Evolutionary conservation across 352 stramenopile genomes (phyloP).

Genomic region (Thalassiosira hispida): DNA sequence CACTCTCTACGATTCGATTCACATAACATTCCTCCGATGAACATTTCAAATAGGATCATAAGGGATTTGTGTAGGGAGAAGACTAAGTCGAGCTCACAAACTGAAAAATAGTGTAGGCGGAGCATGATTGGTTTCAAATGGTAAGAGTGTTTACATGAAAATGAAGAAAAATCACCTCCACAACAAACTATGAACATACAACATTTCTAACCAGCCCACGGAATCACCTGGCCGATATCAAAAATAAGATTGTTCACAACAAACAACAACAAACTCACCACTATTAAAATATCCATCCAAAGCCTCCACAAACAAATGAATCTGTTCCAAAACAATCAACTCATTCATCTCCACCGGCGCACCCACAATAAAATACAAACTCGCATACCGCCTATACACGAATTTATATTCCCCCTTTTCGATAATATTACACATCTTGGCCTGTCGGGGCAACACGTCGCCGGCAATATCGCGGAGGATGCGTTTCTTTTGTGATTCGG

Average conservation of each 20-base stretch:
- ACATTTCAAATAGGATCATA: constrained; percentile 85
- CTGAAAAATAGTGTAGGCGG: constrained; percentile 44
- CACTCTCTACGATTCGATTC: constrained; percentile 82
- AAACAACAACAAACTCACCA: constrained; percentile 68
- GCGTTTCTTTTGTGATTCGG: constrained; percentile 78
- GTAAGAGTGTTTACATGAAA: not conserved
- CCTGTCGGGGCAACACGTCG: constrained; percentile 84
- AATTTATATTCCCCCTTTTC: constrained; percentile 98
- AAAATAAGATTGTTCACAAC: constrained; percentile 4
- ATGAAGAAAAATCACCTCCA: too few species aligned
- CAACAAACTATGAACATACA: too few species aligned
- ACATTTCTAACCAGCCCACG: not conserved
- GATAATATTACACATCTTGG: constrained; percentile 94
- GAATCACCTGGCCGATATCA: constrained; percentile 9
- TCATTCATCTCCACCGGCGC: constrained; percentile 97
- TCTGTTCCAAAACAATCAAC: constrained; percentile 96
- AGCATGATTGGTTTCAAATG: too few species aligned
- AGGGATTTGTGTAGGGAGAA: constrained; percentile 85
- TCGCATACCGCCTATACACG: constrained; percentile 95
- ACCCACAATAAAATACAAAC: constrained; percentile 96
- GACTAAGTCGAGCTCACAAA: constrained; percentile 85
- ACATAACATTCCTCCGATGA: constrained; percentile 83
- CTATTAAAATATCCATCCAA: constrained; percentile 96
- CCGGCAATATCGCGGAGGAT: constrained; percentile 82
- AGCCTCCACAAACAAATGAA: constrained; percentile 98